Base-by-base conservation (phyloP, 1,139 yeast genomes). In the Meyerozyma carpophila region DNA sequence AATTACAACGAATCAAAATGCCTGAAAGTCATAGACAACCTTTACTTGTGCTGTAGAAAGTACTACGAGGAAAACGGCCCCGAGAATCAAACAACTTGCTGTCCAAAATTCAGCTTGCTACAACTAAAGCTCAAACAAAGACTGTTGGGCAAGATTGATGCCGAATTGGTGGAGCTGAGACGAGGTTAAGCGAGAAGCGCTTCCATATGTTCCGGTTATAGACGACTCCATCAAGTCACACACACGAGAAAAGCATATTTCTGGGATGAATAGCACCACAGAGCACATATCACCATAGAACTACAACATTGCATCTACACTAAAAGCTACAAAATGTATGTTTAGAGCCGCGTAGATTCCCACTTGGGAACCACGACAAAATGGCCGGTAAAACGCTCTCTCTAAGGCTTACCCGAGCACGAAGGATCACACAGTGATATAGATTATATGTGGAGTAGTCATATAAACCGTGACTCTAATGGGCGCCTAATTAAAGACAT, bases 351-450 rank as follows among this genome's bases (percentile, higher is more conserved):
- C 87, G 79, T 75, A 73, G 79, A 69, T 55, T 47, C 44, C 53
- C 56, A 57, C 58, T 57, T 63, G 62, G 58, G 58, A 59, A 70
- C 70, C 83, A 77, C 85, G 87, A 79, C 86, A 68, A 58, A 65
- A 46, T 68, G 80, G 81, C 79, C 79, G 79, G 65, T 66, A 67
- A 71, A 79, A 77, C 74, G 59, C 50, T 68, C 76, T 60, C 65
- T 85, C 89, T 85, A 76, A 84, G 93, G 85, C 86, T 71, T 66
- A 84, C 93, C 93, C 93, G 90, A 85, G 94, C 94, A 85, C 94
- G 87, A 78, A 77, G 69, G 62, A 62, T 64, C 75, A 68, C 72
- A 67, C 43, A 61, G 72, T 63, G 70, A 62, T 51, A 63, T 58
- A 66, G 78, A 66, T 59, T 71, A 68, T 68, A 71, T 70, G 80